Evolutionary conservation across 1,284 basidiomycete species (phyloP).

Genomic region (Xerocomus amazonicus): DNA sequence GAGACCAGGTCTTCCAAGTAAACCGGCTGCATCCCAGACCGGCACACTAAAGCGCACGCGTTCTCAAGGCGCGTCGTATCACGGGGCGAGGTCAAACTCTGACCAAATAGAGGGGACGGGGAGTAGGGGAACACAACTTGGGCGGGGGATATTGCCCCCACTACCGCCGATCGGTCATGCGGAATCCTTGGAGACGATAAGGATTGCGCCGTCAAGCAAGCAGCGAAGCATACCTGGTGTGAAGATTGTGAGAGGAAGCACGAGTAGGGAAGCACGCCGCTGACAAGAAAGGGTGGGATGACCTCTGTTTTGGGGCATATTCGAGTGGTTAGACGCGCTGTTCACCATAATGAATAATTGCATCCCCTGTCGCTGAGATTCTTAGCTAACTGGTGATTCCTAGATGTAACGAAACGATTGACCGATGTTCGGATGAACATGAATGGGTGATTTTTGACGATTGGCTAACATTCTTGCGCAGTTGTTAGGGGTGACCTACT

Average conservation of each 20-base stretch:
- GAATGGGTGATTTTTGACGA: too few relatives aligned
- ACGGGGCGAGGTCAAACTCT: neutral
- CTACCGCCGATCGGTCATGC: conserved; percentile 5
- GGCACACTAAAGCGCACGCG: neutral
- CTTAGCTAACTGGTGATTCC: neutral
- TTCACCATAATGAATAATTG: neutral
- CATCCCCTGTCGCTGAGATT: neutral
- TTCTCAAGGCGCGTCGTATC: conserved; percentile 1
- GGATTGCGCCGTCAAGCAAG: conserved; percentile 11
- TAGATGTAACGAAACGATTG: too few relatives aligned
- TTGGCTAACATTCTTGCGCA: too few relatives aligned
- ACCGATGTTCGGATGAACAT: too few relatives aligned
- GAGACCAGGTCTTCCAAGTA: conserved; percentile 24
- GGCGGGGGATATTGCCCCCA: neutral
- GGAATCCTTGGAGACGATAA: conserved; percentile 15
- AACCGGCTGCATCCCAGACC: conserved; percentile 10
- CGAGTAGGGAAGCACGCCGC: conserved; percentile 14
- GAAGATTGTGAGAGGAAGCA: conserved; percentile 29
- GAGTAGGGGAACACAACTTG: conserved; percentile 1
- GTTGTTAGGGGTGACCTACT: too few relatives aligned
- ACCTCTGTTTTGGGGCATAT: conserved; percentile 6
- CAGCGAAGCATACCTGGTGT: conserved; percentile 33
- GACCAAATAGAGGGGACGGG: conserved; percentile 1
- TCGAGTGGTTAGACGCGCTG: neutral
- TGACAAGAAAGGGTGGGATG: conserved; percentile 9